A percentile compares a stretch with the other conserved stretches of the same genome.
These are phyloP conservation scores for Anthracocystis walkeri DNA, from an alignment of 1,284 basidiomycete genomes.

Conservation along the genomic window DNA sequence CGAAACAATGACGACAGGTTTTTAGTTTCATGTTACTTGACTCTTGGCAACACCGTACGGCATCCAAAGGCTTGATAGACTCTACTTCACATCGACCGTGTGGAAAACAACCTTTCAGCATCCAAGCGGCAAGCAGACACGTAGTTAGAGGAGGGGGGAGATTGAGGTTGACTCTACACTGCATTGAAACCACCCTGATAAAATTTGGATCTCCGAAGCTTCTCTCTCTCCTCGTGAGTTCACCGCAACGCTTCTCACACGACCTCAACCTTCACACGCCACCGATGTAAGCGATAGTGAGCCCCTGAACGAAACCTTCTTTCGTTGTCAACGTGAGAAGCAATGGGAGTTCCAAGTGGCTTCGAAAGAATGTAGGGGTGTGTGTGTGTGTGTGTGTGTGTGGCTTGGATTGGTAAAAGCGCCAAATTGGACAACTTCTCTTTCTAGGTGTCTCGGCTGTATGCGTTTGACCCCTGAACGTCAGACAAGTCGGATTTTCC, in stretches of 20 bases:
- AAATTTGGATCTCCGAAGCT: constrained; percentile 30
- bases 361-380: background rate
- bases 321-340: background rate
- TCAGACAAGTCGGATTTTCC: background rate
- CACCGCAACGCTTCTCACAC: constrained; percentile 12
- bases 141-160: too few species aligned
- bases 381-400: too few species aligned
- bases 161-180: constrained; percentile 34
- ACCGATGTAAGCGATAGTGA: too few species aligned
- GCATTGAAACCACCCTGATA: constrained; percentile 4
- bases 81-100: background rate
- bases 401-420: background rate
- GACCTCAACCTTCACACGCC: background rate
- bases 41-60: too few species aligned
- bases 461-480: constrained; percentile 27
- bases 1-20: too few species aligned
- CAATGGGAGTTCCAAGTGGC: background rate
- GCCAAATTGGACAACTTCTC: constrained; percentile 23
- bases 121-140: background rate
- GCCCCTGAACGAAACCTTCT: background rate
- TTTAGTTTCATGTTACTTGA: too few species aligned
- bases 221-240: background rate
- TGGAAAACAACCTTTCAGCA: background rate
- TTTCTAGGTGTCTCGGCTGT: constrained; percentile 15
- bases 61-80: too few species aligned